A percentile compares a stretch with the other conserved stretches of the same genome.
phyloP scores from a whole-genome alignment of 1,284 basidiomycete genomes.

The Peniophora sp. region DNA sequence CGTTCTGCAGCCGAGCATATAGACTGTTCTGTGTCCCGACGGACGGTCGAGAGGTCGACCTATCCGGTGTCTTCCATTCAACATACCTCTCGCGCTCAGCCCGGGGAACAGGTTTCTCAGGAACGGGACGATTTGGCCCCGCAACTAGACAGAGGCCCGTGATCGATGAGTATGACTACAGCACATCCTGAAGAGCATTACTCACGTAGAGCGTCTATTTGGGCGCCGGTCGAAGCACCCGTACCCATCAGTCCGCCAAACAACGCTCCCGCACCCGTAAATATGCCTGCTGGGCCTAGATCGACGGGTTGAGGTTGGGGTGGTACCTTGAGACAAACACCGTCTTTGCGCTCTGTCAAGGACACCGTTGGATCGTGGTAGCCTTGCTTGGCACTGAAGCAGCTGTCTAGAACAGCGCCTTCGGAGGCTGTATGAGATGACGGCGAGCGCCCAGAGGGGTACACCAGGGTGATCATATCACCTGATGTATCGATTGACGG shows the following conservation, averaged over 20 bases:
- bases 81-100: constrained; percentile 6
- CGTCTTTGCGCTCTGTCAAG: constrained; percentile 31
- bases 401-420: constrained; percentile 43
- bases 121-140: constrained; percentile 49
- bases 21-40: constrained; percentile 16
- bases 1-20: constrained; percentile 40
- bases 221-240: constrained; percentile 37
- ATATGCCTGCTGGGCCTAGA: constrained; percentile 43
- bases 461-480: constrained; percentile 30
- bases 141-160: constrained; percentile 37
- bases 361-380: constrained; percentile 45
- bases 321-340: constrained; percentile 24
- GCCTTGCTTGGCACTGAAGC: constrained; percentile 47
- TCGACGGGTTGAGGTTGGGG: constrained; percentile 53
- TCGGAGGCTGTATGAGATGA: constrained; percentile 6
- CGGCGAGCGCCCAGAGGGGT: background rate
- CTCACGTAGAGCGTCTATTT: constrained; percentile 53
- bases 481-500: constrained; percentile 47
- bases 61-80: constrained; percentile 7
- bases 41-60: constrained; percentile 2
- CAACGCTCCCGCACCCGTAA: constrained; percentile 35
- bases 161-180: background rate
- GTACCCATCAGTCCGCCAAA: constrained; percentile 23
- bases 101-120: constrained; percentile 18
- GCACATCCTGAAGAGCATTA: constrained; percentile 9